These are phyloP conservation scores for Quercus berberidifolia DNA, from an alignment of 306 rosid species.

Conservation along the genomic window DNA sequence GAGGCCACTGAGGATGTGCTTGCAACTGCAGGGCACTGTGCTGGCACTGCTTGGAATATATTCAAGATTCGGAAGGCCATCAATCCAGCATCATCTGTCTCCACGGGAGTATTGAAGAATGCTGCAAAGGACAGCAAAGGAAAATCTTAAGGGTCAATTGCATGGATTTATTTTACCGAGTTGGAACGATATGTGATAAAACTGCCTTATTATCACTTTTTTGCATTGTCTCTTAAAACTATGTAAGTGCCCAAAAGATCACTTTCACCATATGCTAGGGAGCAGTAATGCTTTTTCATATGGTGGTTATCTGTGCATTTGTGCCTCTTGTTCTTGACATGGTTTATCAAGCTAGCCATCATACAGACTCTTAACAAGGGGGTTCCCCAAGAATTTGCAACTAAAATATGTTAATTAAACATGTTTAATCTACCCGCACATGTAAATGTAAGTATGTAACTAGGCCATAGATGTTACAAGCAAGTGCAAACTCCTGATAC, in stretches of 20 bases:
- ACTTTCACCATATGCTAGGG: background rate
- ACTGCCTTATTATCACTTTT: background rate
- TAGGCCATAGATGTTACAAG: too few species aligned
- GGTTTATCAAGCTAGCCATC: too few species aligned
- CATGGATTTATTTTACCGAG: background rate
- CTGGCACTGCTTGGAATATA: constrained; percentile 80
- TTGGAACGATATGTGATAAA: background rate
- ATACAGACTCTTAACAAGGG: too few species aligned
- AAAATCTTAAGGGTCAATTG: constrained; percentile 9
- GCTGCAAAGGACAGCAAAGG: constrained; percentile 31
- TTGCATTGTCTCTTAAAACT: background rate
- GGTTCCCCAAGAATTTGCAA: too few species aligned
- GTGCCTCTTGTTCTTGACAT: background rate
- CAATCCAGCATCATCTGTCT: constrained; percentile 71
- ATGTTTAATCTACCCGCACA: too few species aligned
- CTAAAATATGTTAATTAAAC: too few species aligned
- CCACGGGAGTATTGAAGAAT: constrained; percentile 53
- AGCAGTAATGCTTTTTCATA: background rate
- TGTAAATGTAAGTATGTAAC: too few species aligned
- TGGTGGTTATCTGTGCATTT: background rate
- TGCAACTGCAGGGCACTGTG: constrained; percentile 78
- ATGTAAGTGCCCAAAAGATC: background rate
- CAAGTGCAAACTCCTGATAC: too few species aligned
- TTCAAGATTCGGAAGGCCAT: constrained; percentile 75
- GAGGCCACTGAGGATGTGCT: constrained; percentile 72